Base-by-base conservation (phyloP, 371 early-diverging fungal species). In the Antonospora locustae region DNA sequence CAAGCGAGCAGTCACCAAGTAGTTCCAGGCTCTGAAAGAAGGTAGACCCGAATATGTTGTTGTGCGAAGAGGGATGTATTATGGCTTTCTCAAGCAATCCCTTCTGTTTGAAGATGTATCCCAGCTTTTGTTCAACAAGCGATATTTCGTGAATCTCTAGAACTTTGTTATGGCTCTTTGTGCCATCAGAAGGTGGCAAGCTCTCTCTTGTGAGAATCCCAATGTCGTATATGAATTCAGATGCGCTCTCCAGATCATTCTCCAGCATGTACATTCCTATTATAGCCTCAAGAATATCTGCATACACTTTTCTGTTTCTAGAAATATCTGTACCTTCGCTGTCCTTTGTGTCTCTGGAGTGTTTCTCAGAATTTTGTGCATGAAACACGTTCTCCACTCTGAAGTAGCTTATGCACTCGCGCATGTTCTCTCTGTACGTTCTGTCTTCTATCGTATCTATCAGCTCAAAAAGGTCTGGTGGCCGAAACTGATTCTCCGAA, bases 221-320 rank as follows among this genome's bases (percentile, higher is more conserved):
- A 12, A 66, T 19, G 1, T 25, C 34, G 12, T 49, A 41, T 17
- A 66, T 50, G 38, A 54, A 61, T 4, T 51, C 43, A 17, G 17
- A 25, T 27, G 58, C 50, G 5, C 17, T 28, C 14, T 48, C 19
- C 19, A 62, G 25, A 4, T 50, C 59, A 16, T 32, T 7, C 41
- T 61, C 54, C 23, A 65, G 11, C 43, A 40, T 60, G 28, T 44
- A 27, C 4, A 27, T 38, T 3, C 68, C 68, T 19, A 65, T 67
- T 5, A 67, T 14, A 7, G 68, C 60, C 29, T 67, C 68, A 4
- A 67, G 24, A 19, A 63, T 57, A 57, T 67, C 68, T 11, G 68
- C 68, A 52, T 40, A 64, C 17, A 54, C 48, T 40, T 67, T 67
- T n/a, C 43, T 61, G n/a, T 12, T 52, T 20, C 27, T 11, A 4